These are phyloP conservation scores for Clonostachys byssicola DNA, from an alignment of 2,329 filamentous ascomycete genomes.

Conservation along the genomic window DNA sequence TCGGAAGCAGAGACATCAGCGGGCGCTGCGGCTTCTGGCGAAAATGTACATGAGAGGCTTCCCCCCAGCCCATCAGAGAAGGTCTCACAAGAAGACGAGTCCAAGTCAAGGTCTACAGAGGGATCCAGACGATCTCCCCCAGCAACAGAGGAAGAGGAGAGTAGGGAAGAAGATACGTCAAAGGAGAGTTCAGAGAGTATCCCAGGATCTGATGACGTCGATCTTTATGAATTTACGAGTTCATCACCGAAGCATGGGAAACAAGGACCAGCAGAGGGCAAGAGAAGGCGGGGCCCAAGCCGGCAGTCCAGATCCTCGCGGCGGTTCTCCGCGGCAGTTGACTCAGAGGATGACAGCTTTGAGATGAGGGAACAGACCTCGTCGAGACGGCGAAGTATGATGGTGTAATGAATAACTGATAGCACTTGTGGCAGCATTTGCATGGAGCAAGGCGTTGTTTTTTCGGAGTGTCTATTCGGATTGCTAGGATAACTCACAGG, in stretches of 20 bases:
- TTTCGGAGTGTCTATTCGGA: not conserved
- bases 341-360: slow-evolving; percentile 22
- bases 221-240: slow-evolving; percentile 52
- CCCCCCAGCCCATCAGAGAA: slow-evolving; percentile 35
- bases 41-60: slow-evolving; percentile 2
- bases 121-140: slow-evolving; percentile 33
- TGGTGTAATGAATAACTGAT: slow-evolving; percentile 37
- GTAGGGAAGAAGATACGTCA: slow-evolving; percentile 4
- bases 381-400: slow-evolving; percentile 52
- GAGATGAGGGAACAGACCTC: slow-evolving; percentile 19
- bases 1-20: slow-evolving; percentile 10
- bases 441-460: not conserved
- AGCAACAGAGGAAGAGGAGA: slow-evolving; percentile 11
- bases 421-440: not conserved
- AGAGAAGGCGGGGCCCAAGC: slow-evolving; percentile 12
- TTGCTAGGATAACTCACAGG: slow-evolving; percentile 4
- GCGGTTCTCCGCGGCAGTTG: slow-evolving; percentile 30
- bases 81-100: slow-evolving; percentile 16
- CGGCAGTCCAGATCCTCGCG: slow-evolving; percentile 27
- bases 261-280: slow-evolving; percentile 14
- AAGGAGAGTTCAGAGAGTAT: slow-evolving; percentile 8
- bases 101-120: slow-evolving; percentile 16
- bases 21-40: no score
- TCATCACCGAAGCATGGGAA: slow-evolving; percentile 35
- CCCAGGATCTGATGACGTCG: slow-evolving; percentile 22